phyloP scores from a whole-genome alignment of 148 eudicot genomes.

The Euryodendron excelsum region DNA sequence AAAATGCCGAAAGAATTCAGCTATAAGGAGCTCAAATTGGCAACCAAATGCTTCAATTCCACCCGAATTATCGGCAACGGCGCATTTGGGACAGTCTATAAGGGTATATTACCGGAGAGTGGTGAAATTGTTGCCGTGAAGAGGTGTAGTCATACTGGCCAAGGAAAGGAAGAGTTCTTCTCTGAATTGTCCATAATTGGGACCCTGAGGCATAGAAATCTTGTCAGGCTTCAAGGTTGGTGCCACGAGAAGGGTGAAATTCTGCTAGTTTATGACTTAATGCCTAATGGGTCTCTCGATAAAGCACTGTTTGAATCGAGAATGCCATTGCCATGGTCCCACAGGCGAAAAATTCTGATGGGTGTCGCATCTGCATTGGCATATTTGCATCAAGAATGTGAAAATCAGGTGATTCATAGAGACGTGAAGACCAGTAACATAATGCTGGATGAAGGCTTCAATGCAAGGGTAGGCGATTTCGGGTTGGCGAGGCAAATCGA shows the following conservation, averaged over 20 bases:
- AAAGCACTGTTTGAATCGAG: conserved; percentile 72
- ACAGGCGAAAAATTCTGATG: conserved; percentile 54
- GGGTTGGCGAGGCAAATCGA: conserved; percentile 69
- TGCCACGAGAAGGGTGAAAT: conserved; percentile 87
- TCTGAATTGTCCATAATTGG: conserved; percentile 88
- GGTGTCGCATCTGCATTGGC: conserved; percentile 80
- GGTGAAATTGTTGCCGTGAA: conserved; percentile 76
- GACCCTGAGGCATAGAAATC: conserved; percentile 77
- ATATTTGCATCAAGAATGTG: conserved; percentile 83
- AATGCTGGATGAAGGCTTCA: conserved; percentile 74
- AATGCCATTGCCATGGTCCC: conserved; percentile 49
- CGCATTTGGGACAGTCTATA: conserved; percentile 80
- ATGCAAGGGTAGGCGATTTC: conserved; percentile 68
- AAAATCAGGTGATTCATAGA: conserved; percentile 70
- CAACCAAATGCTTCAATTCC: conserved; percentile 65
- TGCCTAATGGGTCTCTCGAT: conserved; percentile 88
- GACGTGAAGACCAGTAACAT: conserved; percentile 75
- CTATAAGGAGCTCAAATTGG: conserved; percentile 70
- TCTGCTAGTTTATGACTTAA: conserved; percentile 68
- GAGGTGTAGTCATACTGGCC: conserved; percentile 67
- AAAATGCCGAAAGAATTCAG: conserved; percentile 75
- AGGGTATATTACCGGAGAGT: conserved; percentile 52
- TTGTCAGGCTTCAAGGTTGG: conserved; percentile 87
- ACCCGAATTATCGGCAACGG: conserved; percentile 73
- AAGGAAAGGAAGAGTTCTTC: conserved; percentile 73